These are phyloP conservation scores for Phoma herbarum DNA, from an alignment of 2,329 filamentous ascomycete species.

Conservation along the genomic window DNA sequence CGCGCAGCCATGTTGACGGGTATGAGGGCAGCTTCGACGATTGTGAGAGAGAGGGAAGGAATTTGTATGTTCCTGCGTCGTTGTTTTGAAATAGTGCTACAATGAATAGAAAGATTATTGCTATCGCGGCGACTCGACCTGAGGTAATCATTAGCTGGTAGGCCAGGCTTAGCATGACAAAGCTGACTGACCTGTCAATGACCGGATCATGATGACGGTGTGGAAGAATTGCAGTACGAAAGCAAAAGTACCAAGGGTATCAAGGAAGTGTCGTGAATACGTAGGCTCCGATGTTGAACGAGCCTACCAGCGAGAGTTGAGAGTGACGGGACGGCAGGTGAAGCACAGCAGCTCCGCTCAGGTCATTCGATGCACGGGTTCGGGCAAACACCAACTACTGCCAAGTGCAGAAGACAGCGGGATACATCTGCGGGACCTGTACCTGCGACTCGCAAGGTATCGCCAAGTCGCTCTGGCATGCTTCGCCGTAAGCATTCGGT, in stretches of 20 bases:
- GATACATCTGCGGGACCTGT: conserved; percentile 4
- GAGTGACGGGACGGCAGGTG: not conserved
- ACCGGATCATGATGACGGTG: conserved; percentile 29
- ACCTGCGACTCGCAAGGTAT: conserved; percentile 21
- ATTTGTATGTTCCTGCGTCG: conserved; percentile 34
- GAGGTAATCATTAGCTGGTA: conserved; percentile 19
- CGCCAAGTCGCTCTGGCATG: conserved; percentile 17
- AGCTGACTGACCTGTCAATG: conserved; percentile 31
- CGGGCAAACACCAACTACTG: conserved; percentile 18
- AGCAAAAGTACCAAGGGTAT: not conserved
- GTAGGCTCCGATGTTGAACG: conserved; percentile 21
- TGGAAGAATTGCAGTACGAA: not conserved
- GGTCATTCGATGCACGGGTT: conserved; percentile 14
- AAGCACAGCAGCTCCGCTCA: conserved; percentile 9
- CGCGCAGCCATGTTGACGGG: conserved; percentile 37
- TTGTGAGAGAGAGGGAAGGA: conserved; percentile 32
- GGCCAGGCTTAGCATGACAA: not conserved
- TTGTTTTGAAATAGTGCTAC: conserved; percentile 40
- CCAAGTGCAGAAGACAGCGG: conserved; percentile 22
- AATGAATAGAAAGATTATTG: conserved; percentile 38
- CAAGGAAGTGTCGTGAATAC: not conserved
- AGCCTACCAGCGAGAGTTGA: conserved; percentile 13
- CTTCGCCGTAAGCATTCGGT: conserved; percentile 1
- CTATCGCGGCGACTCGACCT: conserved; percentile 35
- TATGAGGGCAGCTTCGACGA: conserved; percentile 27